phyloP scores from a whole-genome alignment of 805 yeast genomes.

The Metschnikowia continentalis region DNA sequence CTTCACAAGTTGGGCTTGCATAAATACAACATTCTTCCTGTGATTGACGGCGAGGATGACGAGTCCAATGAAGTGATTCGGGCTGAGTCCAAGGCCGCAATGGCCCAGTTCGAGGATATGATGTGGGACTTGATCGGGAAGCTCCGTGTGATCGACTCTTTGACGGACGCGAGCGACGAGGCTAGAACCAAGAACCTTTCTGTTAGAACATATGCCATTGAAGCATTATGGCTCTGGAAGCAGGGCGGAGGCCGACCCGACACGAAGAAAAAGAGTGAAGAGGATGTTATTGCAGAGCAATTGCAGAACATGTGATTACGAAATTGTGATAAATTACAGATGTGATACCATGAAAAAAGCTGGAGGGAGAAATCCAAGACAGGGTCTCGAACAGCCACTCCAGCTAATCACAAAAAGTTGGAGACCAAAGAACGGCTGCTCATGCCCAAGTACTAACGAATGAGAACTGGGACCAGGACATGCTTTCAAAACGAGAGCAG shows the following conservation, averaged over 20 bases:
- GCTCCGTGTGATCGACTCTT: conserved; percentile 57
- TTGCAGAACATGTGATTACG: conserved; percentile 14
- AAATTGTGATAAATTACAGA: not conserved
- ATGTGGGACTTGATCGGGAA: conserved; percentile 72
- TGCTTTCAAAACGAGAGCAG: conserved; percentile 11
- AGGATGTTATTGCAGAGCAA: conserved; percentile 24
- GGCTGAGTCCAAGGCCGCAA: conserved; percentile 30
- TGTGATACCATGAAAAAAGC: conserved; percentile 9
- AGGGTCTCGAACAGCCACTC: not conserved
- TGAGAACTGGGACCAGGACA: not conserved
- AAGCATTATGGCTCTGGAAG: conserved; percentile 88
- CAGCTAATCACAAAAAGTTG: not conserved
- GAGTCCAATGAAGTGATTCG: conserved; percentile 34
- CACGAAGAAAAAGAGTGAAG: conserved; percentile 19
- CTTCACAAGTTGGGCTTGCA: conserved; percentile 73
- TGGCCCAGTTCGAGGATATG: conserved; percentile 44
- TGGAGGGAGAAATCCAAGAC: not conserved
- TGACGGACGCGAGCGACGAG: conserved; percentile 69
- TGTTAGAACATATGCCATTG: conserved; percentile 78
- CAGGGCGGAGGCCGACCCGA: conserved; percentile 41
- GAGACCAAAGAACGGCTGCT: not conserved
- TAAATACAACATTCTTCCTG: conserved; percentile 51
- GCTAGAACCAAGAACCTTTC: conserved; percentile 58
- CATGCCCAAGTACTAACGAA: conserved; percentile 2
- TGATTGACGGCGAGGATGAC: conserved; percentile 29